Conservation (phyloP, 2,329 filamentous ascomycete species). For the Plectosphaerella cucumerina region DNA sequence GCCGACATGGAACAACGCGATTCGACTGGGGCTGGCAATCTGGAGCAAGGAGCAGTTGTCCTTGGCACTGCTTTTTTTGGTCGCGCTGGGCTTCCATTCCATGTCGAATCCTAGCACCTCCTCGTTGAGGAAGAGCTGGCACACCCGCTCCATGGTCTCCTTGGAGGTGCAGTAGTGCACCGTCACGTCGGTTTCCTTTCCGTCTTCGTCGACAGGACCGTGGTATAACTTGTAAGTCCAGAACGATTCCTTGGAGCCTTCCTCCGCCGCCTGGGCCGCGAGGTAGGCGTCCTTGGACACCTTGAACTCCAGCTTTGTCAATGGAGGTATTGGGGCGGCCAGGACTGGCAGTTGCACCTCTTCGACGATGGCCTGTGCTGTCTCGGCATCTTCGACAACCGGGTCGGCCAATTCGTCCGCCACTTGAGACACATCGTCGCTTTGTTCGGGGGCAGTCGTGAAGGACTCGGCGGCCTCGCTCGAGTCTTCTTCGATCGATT, state of each 20-base stretch:
- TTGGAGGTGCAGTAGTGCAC: constrained; percentile 75
- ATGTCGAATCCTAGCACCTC: constrained; percentile 82
- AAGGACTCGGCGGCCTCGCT: neutral
- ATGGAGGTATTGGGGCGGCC: constrained; percentile 22
- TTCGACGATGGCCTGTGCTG: neutral
- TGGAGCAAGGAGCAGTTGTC: constrained; percentile 79
- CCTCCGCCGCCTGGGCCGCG: constrained; percentile 40
- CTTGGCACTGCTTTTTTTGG: constrained; percentile 45
- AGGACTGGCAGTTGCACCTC: neutral
- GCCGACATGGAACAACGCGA: constrained; percentile 80
- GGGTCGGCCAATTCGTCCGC: constrained; percentile 7
- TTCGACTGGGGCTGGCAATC: constrained; percentile 69
- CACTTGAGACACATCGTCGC: too few relatives aligned
- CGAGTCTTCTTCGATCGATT: neutral
- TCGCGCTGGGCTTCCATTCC: constrained; percentile 67
- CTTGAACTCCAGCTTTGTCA: constrained; percentile 38
- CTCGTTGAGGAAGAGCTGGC: constrained; percentile 63
- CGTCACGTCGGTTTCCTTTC: constrained; percentile 46
- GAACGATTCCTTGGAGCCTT: constrained; percentile 46
- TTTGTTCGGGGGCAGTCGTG: neutral
- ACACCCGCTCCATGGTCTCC: constrained; percentile 62
- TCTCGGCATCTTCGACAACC: constrained; percentile 10
- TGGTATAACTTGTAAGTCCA: constrained; percentile 70
- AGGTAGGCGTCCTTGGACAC: constrained; percentile 42
- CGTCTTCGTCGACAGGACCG: constrained; percentile 34